A percentile compares a stretch with the other conserved stretches of the same genome.
Conservation (phyloP, 2,329 filamentous ascomycete genomes). For the Neodidymelliopsis sp. region DNA sequence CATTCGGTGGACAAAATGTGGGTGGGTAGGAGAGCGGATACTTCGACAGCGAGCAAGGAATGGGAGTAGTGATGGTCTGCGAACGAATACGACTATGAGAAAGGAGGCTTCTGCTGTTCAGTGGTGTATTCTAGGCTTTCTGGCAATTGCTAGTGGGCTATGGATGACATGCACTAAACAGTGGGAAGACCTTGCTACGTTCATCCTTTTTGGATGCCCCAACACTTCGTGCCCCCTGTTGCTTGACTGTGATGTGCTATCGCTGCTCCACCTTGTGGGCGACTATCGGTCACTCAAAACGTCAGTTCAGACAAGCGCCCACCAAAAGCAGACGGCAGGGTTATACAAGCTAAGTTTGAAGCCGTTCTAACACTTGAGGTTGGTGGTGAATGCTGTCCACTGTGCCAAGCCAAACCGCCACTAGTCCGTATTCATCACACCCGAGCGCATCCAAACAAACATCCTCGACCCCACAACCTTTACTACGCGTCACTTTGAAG, state of each 20-base stretch:
- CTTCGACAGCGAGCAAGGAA: constrained; percentile 43
- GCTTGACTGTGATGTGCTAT: constrained; percentile 3
- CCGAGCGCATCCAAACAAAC: constrained; percentile 34
- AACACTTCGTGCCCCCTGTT: constrained; percentile 5
- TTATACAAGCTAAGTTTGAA: too few relatives aligned
- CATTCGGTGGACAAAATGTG: constrained; percentile 43
- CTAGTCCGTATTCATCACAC: constrained; percentile 9
- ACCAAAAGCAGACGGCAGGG: too few relatives aligned
- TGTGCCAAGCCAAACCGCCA: constrained; percentile 5
- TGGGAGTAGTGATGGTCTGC: constrained; percentile 40
- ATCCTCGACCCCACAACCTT: constrained; percentile 22
- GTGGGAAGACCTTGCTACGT: constrained; percentile 30
- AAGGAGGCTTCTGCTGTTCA: constrained; percentile 30
- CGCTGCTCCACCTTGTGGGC: too few relatives aligned
- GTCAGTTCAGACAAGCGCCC: too few relatives aligned
- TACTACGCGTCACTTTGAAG: constrained; percentile 26
- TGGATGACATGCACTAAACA: constrained; percentile 22
- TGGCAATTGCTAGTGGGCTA: constrained; percentile 10
- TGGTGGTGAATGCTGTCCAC: neutral
- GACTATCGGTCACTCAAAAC: too few relatives aligned
- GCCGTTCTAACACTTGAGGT: neutral
- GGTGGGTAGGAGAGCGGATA: constrained; percentile 44
- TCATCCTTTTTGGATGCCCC: constrained; percentile 30
- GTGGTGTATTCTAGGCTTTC: constrained; percentile 19
- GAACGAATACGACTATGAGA: constrained; percentile 34